These are phyloP conservation scores for Daedalea quercina DNA, from an alignment of 768 basidiomycete genomes.

Conservation along the genomic window DNA sequence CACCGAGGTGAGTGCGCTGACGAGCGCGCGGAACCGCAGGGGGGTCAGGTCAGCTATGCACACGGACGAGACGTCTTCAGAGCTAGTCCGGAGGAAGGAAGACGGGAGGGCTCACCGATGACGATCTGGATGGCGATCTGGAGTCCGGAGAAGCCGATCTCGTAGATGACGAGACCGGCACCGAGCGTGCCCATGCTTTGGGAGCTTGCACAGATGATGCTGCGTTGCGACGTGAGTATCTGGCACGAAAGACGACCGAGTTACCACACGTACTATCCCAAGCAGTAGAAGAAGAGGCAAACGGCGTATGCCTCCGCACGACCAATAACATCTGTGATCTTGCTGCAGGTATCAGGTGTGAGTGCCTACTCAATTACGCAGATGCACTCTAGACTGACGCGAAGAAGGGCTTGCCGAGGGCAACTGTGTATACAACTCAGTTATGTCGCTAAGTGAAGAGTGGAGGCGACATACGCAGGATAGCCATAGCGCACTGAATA, in stretches of 20 bases:
- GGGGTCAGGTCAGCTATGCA: constrained; percentile 23
- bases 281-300: not conserved
- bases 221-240: not conserved
- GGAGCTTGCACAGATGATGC: not conserved
- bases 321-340: not conserved
- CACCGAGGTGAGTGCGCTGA: constrained; percentile 37
- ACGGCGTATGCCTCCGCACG: not conserved
- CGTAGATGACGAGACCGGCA: not conserved
- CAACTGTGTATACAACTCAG: not conserved
- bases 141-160: not conserved
- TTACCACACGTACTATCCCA: not conserved
- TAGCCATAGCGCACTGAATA: not conserved
- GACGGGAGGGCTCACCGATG: not conserved
- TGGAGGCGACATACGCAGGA: not conserved
- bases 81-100: not conserved
- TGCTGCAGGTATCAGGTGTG: not conserved
- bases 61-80: constrained; percentile 4
- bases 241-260: not conserved
- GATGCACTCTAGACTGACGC: not conserved
- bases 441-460: not conserved
- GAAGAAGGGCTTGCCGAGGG: not conserved
- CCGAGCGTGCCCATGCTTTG: not conserved
- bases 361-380: not conserved
- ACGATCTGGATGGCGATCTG: not conserved
- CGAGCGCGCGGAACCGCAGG: constrained; percentile 28